Base-by-base conservation (phyloP, 78 protist species). In the Dictyostelium capitatum region DNA sequence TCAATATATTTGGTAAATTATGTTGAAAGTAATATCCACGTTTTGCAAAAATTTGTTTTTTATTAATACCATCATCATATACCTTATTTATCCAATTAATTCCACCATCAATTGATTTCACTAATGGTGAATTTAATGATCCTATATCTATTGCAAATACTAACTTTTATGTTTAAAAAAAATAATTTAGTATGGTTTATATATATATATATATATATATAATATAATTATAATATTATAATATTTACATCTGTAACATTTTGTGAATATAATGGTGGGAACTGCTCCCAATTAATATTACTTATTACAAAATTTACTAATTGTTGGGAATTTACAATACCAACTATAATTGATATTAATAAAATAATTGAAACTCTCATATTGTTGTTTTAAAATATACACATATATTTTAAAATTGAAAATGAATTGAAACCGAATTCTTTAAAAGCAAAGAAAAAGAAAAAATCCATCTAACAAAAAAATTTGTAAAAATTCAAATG, bases 311-410 rank as follows among this genome's bases (percentile, higher is more conserved):
- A n/a, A n/a, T n/a, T n/a, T n/a, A n/a, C n/a, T n/a, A n/a, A n/a
- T n/a, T n/a, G n/a, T n/a, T n/a, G n/a, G n/a, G 70, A 62, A 9
- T 23, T 14, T 23, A 23, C 70, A 0, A 62, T 25, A 2, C 70
- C 70, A 25, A 62, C 12, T 25, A 6, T 4, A 62, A 62, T 62
- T 32, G 70, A 30, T 25, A 62, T 10, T 25, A 62, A 62, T 62
- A 62, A 62, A 62, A 62, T 62, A 62, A 17, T 6, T 62, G 70
- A 62, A 62, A 62, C 28, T 25, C 23, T 62, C 70, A 62, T 62
- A n/a, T n/a, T n/a, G n/a, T n/a, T n/a, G n/a, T n/a, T n/a, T n/a
- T n/a, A n/a, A n/a, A n/a, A n/a, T n/a, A n/a, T n/a, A n/a, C n/a
- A n/a, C n/a, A n/a, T n/a, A n/a, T n/a, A n/a, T n/a, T n/a, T n/a